These are phyloP conservation scores for Rhizopogon vinicolor DNA, from an alignment of 768 basidiomycete genomes.

Conservation along the genomic window DNA sequence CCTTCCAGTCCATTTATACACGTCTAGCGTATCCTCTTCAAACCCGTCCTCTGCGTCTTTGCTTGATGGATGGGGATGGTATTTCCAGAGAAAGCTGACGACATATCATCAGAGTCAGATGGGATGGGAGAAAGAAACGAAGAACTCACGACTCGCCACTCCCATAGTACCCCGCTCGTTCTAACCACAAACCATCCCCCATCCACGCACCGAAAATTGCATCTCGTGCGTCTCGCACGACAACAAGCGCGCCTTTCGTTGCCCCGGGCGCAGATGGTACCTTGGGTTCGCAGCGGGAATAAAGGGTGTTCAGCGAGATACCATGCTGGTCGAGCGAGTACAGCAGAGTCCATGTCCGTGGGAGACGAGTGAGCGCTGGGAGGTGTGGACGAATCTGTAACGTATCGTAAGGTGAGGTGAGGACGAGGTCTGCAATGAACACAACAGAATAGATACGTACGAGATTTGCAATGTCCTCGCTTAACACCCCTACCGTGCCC, in stretches of 20 bases:
- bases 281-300: constrained; percentile 52
- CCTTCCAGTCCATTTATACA: constrained; percentile 81
- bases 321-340: constrained; percentile 96
- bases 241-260: constrained; percentile 51
- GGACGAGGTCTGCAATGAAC: neutral
- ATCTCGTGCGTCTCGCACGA: constrained; percentile 59
- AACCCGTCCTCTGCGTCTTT: constrained; percentile 29
- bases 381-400: constrained; percentile 64
- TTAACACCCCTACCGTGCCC: constrained; percentile 49
- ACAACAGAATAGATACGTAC: constrained; percentile 34
- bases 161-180: constrained; percentile 74
- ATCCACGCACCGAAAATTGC: constrained; percentile 80
- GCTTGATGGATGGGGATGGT: constrained; percentile 28
- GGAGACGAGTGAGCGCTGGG: constrained; percentile 69
- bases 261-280: constrained; percentile 19
- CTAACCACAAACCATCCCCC: constrained; percentile 62
- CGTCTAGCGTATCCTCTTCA: constrained; percentile 47
- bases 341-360: constrained; percentile 68
- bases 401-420: neutral
- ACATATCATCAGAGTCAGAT: neutral
- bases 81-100: constrained; percentile 76
- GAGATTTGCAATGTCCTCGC: constrained; percentile 48
- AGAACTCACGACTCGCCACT: constrained; percentile 75
- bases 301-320: constrained; percentile 87
- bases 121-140: no score